These are phyloP conservation scores for Trametopsis cervina DNA, from an alignment of 768 basidiomycete species.

Conservation along the genomic window DNA sequence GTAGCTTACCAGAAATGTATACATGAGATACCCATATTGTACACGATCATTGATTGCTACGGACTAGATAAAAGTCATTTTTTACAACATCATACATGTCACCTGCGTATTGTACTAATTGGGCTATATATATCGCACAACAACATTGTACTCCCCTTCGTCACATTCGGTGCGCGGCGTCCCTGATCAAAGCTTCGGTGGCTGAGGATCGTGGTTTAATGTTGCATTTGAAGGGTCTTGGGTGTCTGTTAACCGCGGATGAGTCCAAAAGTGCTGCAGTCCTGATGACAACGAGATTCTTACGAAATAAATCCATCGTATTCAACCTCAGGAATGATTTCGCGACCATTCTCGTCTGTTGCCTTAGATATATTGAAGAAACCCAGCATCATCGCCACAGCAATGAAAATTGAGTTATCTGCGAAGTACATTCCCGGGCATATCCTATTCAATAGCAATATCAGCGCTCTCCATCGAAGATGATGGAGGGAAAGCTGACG, in stretches of 20 bases:
- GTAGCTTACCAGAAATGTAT: too few relatives aligned
- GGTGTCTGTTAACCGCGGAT: not conserved
- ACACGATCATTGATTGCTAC: too few relatives aligned
- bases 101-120: too few relatives aligned
- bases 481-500: not conserved
- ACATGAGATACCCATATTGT: too few relatives aligned
- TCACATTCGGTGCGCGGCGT: too few relatives aligned
- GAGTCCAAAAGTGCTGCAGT: not conserved
- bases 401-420: conserved; percentile 23
- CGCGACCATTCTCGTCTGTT: conserved; percentile 18
- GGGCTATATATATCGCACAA: too few relatives aligned
- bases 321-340: conserved; percentile 21
- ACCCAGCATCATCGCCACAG: conserved; percentile 24
- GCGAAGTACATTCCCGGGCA: conserved; percentile 22
- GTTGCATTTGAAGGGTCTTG: conserved; percentile 5
- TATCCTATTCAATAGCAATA: not conserved
- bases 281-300: not conserved
- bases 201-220: not conserved
- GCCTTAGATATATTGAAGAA: conserved; percentile 24
- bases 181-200: not conserved
- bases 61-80: too few relatives aligned
- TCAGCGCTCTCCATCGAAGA: conserved; percentile 2
- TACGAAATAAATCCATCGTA: conserved; percentile 4
- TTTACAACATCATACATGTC: too few relatives aligned
- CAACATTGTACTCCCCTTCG: too few relatives aligned